Evolutionary conservation across 345 rosid genomes (phyloP).

Genomic region (Eucalyptus sp.): DNA sequence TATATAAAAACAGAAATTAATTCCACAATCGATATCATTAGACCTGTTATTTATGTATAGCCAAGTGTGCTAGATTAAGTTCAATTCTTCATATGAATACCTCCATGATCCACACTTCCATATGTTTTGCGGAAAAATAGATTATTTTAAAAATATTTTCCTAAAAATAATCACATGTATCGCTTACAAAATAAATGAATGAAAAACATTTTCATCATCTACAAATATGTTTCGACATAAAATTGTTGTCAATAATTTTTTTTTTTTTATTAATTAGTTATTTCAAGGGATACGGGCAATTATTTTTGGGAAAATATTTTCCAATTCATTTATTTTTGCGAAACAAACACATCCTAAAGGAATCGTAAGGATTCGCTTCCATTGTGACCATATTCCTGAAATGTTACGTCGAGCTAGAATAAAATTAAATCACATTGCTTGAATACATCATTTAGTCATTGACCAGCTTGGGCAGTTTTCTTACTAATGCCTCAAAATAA

Average conservation of each 20-base stretch:
- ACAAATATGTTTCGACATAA: too few relatives aligned
- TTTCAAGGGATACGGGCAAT: accelerated
- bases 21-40: background rate
- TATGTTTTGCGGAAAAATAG: too few relatives aligned
- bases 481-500: background rate
- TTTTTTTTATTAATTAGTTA: too few relatives aligned
- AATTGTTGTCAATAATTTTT: too few relatives aligned
- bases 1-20: background rate
- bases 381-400: background rate
- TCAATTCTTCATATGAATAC: background rate
- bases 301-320: background rate
- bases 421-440: background rate
- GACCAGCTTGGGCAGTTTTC: background rate
- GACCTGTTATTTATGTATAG: background rate
- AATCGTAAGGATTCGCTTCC: background rate
- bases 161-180: too few relatives aligned
- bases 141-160: too few relatives aligned
- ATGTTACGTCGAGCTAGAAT: background rate
- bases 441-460: background rate
- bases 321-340: background rate
- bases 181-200: background rate
- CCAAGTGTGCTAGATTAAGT: background rate
- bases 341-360: background rate
- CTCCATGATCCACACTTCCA: background rate
- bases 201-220: background rate